Evolutionary conservation across 1,139 yeast species (phyloP), one percentile per base, ranked within the genome.

Genomic region (Eremothecium cymbalariae): DNA sequence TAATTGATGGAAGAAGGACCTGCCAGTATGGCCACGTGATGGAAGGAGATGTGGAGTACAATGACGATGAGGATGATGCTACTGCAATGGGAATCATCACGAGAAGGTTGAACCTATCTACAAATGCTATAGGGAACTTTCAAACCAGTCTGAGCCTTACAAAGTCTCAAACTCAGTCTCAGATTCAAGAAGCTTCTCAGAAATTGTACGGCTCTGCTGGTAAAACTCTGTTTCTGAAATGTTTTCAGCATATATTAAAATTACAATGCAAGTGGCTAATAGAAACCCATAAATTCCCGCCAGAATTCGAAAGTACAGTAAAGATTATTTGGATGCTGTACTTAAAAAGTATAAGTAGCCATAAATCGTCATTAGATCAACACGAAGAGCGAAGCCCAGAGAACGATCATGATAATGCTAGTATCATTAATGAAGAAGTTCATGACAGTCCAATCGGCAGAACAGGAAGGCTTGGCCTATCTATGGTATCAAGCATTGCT

Each of bases 11-110:
- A 17, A 73, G 73, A 37, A 70, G 77, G 39, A 77, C 85, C 15
- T 90, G 98, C 55, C 88, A 83, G 51, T 80, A 72, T 51, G 96
- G 97, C 2, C 98, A 90, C 60, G 85, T 86, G 13, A 72, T 74
- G 58, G 90, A 80, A 44, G 88, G 90, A 26, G 82, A 78, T 43
- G 58, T 82, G 22, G 94, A 85, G 55, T 67, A 74, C 47, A 79
- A 80, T 44, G 88, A 81, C 49, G 95, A 82, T 28, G 85, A 75
- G 23, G 84, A 76, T 37, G 74, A 67, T 32, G 55, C 58, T 11
- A 55, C 53, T 32, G 64, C 64, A 2, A 57, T 60, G 29, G 66
- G 66, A 2, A 60, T 62, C 2, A 59, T 63, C n/a, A 77, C 83
- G 6, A 65, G 74, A 49, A 62, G 82, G 41, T 52, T 80, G 33